Base-by-base conservation (phyloP, 352 stramenopile genomes). In the Phytophthora niederhauseri region DNA sequence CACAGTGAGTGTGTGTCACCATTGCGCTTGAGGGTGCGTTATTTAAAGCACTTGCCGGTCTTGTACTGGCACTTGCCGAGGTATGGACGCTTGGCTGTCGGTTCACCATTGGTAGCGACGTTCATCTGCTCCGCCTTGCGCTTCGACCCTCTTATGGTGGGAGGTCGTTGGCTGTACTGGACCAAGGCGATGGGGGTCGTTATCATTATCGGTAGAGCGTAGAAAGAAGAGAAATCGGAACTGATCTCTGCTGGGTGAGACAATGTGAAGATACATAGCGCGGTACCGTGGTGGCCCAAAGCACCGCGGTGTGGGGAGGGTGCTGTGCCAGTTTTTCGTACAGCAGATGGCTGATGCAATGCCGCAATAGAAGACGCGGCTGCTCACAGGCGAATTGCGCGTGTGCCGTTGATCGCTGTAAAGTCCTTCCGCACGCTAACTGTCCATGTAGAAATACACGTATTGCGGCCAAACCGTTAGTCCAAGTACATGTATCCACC, bases 51-150 rank as follows among this genome's bases (percentile, higher is more conserved):
- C 67, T 96, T 96, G 73, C 88, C 85, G 26, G 88, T 94, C 67
- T 96, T 93, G 81, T 96, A 96, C 72, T 93, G 82, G 66, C 86
- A 96, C 67, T 94, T 95, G 70, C 85, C 85, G 26, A 82, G 82
- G 73, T 91, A 92, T 46, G 70, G 53, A 0, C 83, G 79, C 45
- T 67, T 71, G 14, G 48, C 17, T 0, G 52, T 26, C 22, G 22
- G 22, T 24, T 72, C 66, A 19, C 28, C 68, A 22, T 43, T 61
- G 31, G 51, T 52, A 26, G 20, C 54, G 26, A 20, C 26, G 19
- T 22, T 45, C 6, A 63, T 19, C 9, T 36, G 24, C n/a, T 76
- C 63, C 46, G 46, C 54, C 24, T 66, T 46, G 30, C 69, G 69
- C 64, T 76, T 76, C 24, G 28, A 34, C 28, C 51, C 57, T 34